Conservation (phyloP, 306 rosid genomes). For the barrel medic (Medicago truncatula) region MtrunA17r5.0-ANR NC_053044.1:10473501-10474000, state of each 20-base stretch:
- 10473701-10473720: too few relatives aligned
- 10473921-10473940: not conserved
- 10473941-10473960: not conserved
- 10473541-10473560: slow-evolving; percentile 43
- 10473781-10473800: not conserved
- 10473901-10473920: not conserved
- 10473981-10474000: slow-evolving; percentile 19
- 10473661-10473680: too few relatives aligned
- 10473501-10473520: slow-evolving; percentile 56
- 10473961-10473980: not conserved
- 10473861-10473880: slow-evolving; percentile 48
- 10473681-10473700: too few relatives aligned
- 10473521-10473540: slow-evolving; percentile 50
- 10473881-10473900: slow-evolving; percentile 49
- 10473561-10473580: too few relatives aligned
- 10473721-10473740: too few relatives aligned
- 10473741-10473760: too few relatives aligned
- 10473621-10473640: too few relatives aligned
- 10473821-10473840: slow-evolving; percentile 24
- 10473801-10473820: slow-evolving; percentile 52
- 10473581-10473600: too few relatives aligned
- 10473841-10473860: slow-evolving; percentile 41
- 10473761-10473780: not conserved
- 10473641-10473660: too few relatives aligned
- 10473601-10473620: too few relatives aligned